phyloP scores from a whole-genome alignment of 108 stramenopile species.

The Cylindrotheca fusiformis region DNA sequence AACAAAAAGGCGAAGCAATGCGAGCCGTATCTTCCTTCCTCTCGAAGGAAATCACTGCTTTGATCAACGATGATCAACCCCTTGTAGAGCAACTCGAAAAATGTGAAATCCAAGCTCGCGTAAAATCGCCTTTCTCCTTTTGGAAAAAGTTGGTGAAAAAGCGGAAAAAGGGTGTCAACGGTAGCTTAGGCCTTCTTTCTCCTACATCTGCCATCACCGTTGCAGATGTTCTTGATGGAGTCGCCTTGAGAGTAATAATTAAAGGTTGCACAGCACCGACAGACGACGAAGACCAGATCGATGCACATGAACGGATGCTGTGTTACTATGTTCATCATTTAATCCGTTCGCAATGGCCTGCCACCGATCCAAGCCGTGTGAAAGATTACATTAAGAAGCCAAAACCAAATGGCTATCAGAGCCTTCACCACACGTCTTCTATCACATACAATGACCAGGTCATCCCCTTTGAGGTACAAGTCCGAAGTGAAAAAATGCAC shows the following conservation, averaged over 20 bases:
- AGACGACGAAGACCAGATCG: conserved; percentile 29
- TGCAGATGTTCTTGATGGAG: conserved; percentile 54
- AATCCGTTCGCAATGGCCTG: conserved; percentile 58
- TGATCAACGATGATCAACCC: conserved; percentile 46
- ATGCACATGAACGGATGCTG: conserved; percentile 61
- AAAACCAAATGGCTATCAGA: conserved; percentile 92
- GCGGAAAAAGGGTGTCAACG: neutral
- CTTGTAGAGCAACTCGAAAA: conserved; percentile 46
- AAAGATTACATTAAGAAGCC: conserved; percentile 89
- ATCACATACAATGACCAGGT: conserved; percentile 44
- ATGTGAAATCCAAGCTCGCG: conserved; percentile 46
- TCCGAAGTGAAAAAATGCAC: conserved; percentile 88
- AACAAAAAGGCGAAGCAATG: conserved; percentile 50
- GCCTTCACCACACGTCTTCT: conserved; percentile 81
- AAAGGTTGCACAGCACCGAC: conserved; percentile 30
- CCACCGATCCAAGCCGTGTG: conserved; percentile 33
- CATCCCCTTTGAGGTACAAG: conserved; percentile 85
- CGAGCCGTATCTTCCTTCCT: conserved; percentile 42
- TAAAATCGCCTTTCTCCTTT: conserved; percentile 76
- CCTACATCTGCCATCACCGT: neutral
- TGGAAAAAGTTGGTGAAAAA: conserved; percentile 57
- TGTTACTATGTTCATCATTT: conserved; percentile 71
- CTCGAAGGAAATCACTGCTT: conserved; percentile 38
- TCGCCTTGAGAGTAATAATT: conserved; percentile 71
- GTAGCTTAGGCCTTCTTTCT: neutral